Evolutionary conservation across 2,329 filamentous ascomycete genomes (phyloP).

Genomic region (Elsinoe perseae): DNA sequence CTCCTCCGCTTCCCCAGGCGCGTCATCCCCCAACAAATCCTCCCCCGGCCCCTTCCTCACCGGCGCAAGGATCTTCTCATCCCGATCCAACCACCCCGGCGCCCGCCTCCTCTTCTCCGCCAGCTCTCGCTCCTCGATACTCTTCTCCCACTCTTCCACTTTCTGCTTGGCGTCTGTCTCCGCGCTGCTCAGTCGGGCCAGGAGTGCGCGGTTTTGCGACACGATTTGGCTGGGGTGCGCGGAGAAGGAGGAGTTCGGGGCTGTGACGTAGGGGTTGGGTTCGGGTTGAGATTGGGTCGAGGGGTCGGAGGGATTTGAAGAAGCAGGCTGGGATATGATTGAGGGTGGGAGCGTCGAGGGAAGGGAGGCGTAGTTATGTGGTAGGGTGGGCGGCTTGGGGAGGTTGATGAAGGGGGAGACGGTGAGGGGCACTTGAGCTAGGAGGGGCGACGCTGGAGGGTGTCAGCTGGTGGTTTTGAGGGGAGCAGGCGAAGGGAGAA

Average conservation of each 20-base stretch:
- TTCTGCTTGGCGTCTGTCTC: slow-evolving; percentile 60
- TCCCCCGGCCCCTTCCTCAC: slow-evolving; percentile 37
- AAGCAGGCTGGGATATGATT: slow-evolving; percentile 42
- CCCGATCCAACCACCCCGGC: slow-evolving; percentile 73
- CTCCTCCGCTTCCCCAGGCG: not conserved
- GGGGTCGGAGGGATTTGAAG: slow-evolving; percentile 22
- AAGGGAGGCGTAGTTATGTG: slow-evolving; percentile 89
- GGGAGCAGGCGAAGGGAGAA: slow-evolving; percentile 12
- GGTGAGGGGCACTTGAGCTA: slow-evolving; percentile 86
- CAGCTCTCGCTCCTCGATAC: slow-evolving; percentile 56
- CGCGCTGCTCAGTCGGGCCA: slow-evolving; percentile 64
- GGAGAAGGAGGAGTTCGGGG: slow-evolving; percentile 62
- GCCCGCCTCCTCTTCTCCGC: slow-evolving; percentile 73
- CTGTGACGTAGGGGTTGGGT: slow-evolving; percentile 63
- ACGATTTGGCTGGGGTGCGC: slow-evolving; percentile 84
- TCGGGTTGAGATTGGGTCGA: slow-evolving; percentile 26
- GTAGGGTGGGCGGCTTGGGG: slow-evolving; percentile 80
- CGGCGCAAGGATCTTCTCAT: slow-evolving; percentile 61
- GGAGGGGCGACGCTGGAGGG: slow-evolving; percentile 57
- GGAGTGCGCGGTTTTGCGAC: slow-evolving; percentile 69
- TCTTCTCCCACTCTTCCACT: slow-evolving; percentile 62
- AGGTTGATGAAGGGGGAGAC: slow-evolving; percentile 92
- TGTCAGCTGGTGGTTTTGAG: not conserved
- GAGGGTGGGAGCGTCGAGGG: slow-evolving; percentile 78
- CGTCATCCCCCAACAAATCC: slow-evolving; percentile 14